Base-by-base conservation (phyloP, 2,329 filamentous ascomycete species). In the Hypoxylon sp. region DNA sequence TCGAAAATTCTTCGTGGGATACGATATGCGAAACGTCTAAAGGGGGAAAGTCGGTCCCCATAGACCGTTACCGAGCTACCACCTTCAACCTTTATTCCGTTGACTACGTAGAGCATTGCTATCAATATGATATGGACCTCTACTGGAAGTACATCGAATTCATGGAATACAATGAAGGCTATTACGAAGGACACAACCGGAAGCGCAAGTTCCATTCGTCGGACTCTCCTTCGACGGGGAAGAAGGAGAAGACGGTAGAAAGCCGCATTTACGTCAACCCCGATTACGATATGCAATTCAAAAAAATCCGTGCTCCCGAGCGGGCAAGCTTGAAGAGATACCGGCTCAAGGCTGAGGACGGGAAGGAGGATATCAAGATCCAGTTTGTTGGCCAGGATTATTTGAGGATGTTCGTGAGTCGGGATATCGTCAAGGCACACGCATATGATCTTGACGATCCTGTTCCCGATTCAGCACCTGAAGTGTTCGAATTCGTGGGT, bases 401-500 rank as follows among this genome's bases (percentile, higher is more conserved):
- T 13, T 13, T 55, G 31, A 54, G 42, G 54, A 59, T 65, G 54
- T 33, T 53, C 8, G 55, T 59, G 22, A 37, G 39, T 6, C 47
- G 37, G 5, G 48, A 50, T 3, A 19, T 50, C 4, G 33, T 65
- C 22, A n/a, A 35, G 11, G 33, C 31, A 17, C 9, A 22, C 9
- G 13, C 26, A 54, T 1, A 26, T 3, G 5, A 17, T 1, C 31
- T 42, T 8, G 11, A 19, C 6, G 1, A 9, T 0, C 22, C 48
- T 4, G 11, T 59, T 33, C 37, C 55, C 3, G 31, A 24, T n/a
- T 46, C 54, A 42, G 42, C 31, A 6, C 62, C 62, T 10, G 33
- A 59, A 14, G 55, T 55, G 8, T 55, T 65, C 42, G 48, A 65
- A 42, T 59, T 65, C 13, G 50, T 65, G 17, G 62, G 62, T 5